phyloP scores from a whole-genome alignment of 2,329 filamentous ascomycete genomes.

The Drechmeria coniospora region DNA sequence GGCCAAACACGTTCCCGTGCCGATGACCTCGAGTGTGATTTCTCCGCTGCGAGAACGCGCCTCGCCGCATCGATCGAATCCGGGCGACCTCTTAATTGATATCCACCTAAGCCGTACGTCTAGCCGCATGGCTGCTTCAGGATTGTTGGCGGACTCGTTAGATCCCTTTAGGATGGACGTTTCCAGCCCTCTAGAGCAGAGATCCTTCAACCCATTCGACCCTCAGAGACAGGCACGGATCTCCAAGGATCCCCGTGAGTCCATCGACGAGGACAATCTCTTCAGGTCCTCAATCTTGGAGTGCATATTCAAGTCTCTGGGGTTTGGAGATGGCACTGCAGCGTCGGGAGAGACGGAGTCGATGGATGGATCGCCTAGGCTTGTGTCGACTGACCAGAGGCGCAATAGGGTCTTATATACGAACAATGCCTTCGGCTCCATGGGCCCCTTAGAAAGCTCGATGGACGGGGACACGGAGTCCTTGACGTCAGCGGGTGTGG shows the following conservation, averaged over 20 bases:
- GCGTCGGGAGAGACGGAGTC: slow-evolving; percentile 55
- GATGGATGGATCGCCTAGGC: slow-evolving; percentile 67
- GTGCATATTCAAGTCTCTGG: slow-evolving; percentile 91
- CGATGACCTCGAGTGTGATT: slow-evolving; percentile 25
- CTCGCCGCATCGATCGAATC: slow-evolving; percentile 38
- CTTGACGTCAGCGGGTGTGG: slow-evolving; percentile 53
- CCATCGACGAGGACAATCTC: slow-evolving; percentile 71
- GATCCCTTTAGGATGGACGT: slow-evolving; percentile 18
- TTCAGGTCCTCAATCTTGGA: slow-evolving; percentile 85
- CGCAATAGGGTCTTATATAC: slow-evolving; percentile 62
- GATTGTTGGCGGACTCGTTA: slow-evolving; percentile 4
- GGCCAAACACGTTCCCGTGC: slow-evolving; percentile 29
- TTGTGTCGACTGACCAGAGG: slow-evolving; percentile 71
- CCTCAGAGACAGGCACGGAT: slow-evolving; percentile 32
- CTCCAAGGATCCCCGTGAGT: slow-evolving; percentile 56
- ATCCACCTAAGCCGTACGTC: slow-evolving; percentile 52
- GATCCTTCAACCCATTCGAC: slow-evolving; percentile 41
- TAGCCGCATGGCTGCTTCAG: slow-evolving; percentile 23
- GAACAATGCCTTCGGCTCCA: slow-evolving; percentile 72
- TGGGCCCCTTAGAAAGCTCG: slow-evolving; percentile 63
- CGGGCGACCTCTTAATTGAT: slow-evolving; percentile 69
- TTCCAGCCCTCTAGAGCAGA: slow-evolving; percentile 31
- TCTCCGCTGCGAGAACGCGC: slow-evolving; percentile 24
- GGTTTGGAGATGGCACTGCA: slow-evolving; percentile 55
- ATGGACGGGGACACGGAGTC: slow-evolving; percentile 79